Evolutionary conservation across 164 flowering plant species (phyloP).

Genomic region (Vitis labrusca): DNA sequence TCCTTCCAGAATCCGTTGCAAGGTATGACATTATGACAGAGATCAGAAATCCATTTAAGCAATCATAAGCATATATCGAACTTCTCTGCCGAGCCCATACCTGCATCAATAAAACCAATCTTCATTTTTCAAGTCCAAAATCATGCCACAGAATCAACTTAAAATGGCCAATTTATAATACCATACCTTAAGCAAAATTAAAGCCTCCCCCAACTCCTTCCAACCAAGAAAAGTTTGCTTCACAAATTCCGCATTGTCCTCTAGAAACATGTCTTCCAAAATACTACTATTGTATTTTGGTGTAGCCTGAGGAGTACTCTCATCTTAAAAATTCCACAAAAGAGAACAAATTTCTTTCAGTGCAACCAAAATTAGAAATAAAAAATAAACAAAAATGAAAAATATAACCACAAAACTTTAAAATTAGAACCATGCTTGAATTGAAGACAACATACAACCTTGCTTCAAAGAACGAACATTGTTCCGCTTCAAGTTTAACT

Average conservation of each 20-base stretch:
- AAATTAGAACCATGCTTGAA: neutral
- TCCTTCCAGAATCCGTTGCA: constrained; percentile 44
- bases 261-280: constrained; percentile 88
- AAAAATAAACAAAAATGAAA: neutral
- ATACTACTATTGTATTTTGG: constrained; percentile 81
- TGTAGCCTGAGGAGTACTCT: constrained; percentile 46
- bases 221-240: constrained; percentile 50
- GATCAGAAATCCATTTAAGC: constrained; percentile 80
- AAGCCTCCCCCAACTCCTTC: constrained; percentile 75
- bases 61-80: constrained; percentile 68
- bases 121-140: constrained; percentile 4
- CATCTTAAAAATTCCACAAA: constrained; percentile 20
- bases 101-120: constrained; percentile 34
- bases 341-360: neutral
- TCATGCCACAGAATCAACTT: neutral
- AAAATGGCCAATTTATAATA: neutral
- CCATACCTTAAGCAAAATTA: constrained; percentile 74
- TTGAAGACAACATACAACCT: constrained; percentile 39
- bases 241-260: constrained; percentile 56
- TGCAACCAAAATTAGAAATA: neutral
- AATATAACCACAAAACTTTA: neutral
- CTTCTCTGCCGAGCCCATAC: constrained; percentile 90
- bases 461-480: constrained; percentile 55
- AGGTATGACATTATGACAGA: constrained; percentile 72
- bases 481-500: constrained; percentile 58